Percentiles rank a stretch among this genome's conserved stretches.
Evolutionary conservation across 495 filamentous ascomycete genomes (phyloP).

Genomic region (Penicillium argentinense): DNA sequence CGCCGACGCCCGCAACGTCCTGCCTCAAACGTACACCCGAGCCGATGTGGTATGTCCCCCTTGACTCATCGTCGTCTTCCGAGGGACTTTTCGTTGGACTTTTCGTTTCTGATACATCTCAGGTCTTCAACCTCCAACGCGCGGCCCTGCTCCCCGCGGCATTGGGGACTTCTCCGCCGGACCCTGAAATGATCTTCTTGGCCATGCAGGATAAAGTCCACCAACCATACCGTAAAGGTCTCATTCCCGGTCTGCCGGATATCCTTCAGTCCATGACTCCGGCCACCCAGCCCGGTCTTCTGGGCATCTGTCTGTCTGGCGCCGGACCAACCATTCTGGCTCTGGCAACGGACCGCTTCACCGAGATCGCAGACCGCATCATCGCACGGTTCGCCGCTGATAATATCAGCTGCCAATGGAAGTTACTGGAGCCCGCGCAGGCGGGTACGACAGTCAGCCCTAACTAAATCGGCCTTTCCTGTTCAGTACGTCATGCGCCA

Average conservation of each 20-base stretch:
- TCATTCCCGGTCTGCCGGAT: conserved; percentile 90
- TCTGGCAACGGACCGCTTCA: conserved; percentile 83
- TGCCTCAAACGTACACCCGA: conserved; percentile 73
- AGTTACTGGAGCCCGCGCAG: conserved; percentile 82
- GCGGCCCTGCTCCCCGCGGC: conserved; percentile 84
- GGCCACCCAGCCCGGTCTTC: conserved; percentile 76
- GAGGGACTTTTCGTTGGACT: neutral
- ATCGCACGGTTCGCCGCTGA: conserved; percentile 64
- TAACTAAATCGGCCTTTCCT: conserved; percentile 17
- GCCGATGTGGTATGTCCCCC: conserved; percentile 68
- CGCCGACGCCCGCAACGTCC: conserved; percentile 77
- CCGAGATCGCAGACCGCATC: conserved; percentile 75
- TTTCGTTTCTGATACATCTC: neutral
- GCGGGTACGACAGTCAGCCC: conserved; percentile 67
- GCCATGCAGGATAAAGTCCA: conserved; percentile 98
- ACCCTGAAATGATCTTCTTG: conserved; percentile 87
- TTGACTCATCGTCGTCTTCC: neutral
- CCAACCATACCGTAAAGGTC: conserved; percentile 84
- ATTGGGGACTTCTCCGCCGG: conserved; percentile 83
- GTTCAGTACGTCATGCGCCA: neutral
- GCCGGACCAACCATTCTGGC: conserved; percentile 94
- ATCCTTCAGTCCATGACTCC: conserved; percentile 86
- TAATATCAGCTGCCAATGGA: conserved; percentile 80
- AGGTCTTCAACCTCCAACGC: conserved; percentile 93
- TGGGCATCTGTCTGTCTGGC: conserved; percentile 90